Percentiles rank a stretch among this genome's conserved stretches.
Evolutionary conservation across 140 eudicot genomes (phyloP).

Genomic region (Flaveria floridana): DNA sequence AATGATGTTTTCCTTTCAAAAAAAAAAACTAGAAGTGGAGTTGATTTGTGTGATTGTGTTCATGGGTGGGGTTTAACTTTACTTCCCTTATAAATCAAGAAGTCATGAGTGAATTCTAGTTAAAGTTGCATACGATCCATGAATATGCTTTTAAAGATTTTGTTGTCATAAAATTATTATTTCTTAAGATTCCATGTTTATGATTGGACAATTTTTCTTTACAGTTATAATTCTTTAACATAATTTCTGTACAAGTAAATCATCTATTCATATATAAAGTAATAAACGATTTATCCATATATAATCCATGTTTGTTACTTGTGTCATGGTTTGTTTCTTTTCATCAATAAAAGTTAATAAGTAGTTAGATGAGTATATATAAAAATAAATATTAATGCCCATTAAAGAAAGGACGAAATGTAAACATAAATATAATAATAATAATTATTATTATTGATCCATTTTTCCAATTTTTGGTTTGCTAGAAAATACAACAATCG

Average conservation of each 20-base stretch:
- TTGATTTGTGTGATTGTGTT: background rate
- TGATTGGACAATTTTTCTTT: too few species aligned
- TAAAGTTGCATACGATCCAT: slow-evolving; percentile 31
- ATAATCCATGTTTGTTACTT: background rate
- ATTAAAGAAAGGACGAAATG: background rate
- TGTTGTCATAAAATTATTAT: background rate
- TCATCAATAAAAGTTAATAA: background rate
- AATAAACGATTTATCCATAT: too few species aligned
- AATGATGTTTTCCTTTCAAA: too few species aligned
- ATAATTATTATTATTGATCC: slow-evolving; percentile 20
- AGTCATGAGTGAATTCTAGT: slow-evolving; percentile 30
- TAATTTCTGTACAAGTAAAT: too few species aligned
- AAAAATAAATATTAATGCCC: too few species aligned
- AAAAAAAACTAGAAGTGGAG: slow-evolving; percentile 16
- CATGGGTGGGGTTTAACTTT: slow-evolving; percentile 29
- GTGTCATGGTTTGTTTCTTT: background rate
- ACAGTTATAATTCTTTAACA: too few species aligned
- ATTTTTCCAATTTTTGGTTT: slow-evolving; percentile 25
- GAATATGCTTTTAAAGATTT: slow-evolving; percentile 11
- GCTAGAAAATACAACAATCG: slow-evolving; percentile 26
- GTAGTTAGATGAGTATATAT: background rate
- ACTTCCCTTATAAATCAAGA: slow-evolving; percentile 45
- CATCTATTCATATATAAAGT: too few species aligned
- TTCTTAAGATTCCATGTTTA: slow-evolving; percentile 17
- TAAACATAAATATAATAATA: slow-evolving; percentile 2